These are phyloP conservation scores for Carnegiea gigantea DNA, from an alignment of 179 eudicot species.

Conservation along the genomic window DNA sequence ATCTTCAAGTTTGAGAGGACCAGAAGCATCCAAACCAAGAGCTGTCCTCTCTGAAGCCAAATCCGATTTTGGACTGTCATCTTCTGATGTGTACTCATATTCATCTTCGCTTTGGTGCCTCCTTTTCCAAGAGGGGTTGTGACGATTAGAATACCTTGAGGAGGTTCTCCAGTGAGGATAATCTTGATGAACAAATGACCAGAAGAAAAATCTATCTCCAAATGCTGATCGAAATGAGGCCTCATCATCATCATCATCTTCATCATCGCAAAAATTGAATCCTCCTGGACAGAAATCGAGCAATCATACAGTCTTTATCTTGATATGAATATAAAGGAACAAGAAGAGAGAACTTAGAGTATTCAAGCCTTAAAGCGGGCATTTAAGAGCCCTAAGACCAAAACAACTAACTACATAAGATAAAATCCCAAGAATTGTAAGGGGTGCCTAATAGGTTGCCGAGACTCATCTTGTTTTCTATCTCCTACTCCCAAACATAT, in stretches of 20 bases:
- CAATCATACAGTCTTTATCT: neutral
- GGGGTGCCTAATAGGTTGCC: no score
- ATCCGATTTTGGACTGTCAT: slow-evolving; percentile 35
- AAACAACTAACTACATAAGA: neutral
- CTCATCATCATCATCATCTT: slow-evolving; percentile 48
- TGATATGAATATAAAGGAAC: neutral
- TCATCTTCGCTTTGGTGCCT: slow-evolving; percentile 48
- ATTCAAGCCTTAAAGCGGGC: neutral
- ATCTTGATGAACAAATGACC: slow-evolving; percentile 72
- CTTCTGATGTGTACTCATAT: slow-evolving; percentile 47
- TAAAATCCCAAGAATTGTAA: no score
- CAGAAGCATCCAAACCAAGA: slow-evolving; percentile 76
- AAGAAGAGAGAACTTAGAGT: neutral
- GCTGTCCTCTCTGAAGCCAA: slow-evolving; percentile 58
- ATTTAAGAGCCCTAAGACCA: neutral
- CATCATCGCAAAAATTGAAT: slow-evolving; percentile 62
- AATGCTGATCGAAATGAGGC: slow-evolving; percentile 56
- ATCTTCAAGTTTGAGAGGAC: slow-evolving; percentile 80
- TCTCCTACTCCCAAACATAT: no score
- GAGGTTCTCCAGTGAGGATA: slow-evolving; percentile 44
- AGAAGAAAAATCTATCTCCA: slow-evolving; percentile 51
- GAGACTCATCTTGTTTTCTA: no score
- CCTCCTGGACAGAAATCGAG: slow-evolving; percentile 46
- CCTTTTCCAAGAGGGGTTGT: slow-evolving; percentile 45
- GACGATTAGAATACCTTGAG: slow-evolving; percentile 46